phyloP scores from a whole-genome alignment of 441 rosid genomes.

The Melianthus villosus region DNA sequence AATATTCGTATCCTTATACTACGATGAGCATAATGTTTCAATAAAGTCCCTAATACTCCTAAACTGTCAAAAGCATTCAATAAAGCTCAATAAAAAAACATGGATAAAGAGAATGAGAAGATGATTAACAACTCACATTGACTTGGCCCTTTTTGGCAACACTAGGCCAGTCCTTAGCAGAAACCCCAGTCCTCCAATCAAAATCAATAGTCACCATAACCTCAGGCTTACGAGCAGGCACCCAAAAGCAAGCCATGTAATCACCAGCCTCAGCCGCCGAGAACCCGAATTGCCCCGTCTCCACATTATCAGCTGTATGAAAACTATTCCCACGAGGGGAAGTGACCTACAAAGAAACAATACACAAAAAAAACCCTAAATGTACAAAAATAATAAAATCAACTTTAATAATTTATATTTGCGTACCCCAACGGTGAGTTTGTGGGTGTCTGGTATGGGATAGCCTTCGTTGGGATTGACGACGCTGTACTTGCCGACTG shows the following conservation, averaged over 20 bases:
- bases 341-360: constrained; percentile 27
- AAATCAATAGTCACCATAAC: constrained; percentile 29
- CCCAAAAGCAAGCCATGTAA: constrained; percentile 40
- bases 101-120: too few relatives aligned
- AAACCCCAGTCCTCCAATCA: constrained; percentile 56
- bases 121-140: constrained; percentile 23
- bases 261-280: constrained; percentile 46
- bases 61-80: background rate
- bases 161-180: constrained; percentile 45
- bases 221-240: constrained; percentile 28
- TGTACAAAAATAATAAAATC: background rate
- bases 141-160: constrained; percentile 59
- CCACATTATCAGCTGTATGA: constrained; percentile 33
- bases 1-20: too few relatives aligned
- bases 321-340: constrained; percentile 35
- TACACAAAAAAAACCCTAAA: constrained; percentile 1
- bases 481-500: constrained; percentile 50
- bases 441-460: constrained; percentile 39
- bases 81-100: background rate
- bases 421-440: constrained; percentile 37
- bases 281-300: constrained; percentile 43
- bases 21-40: too few relatives aligned
- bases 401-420: background rate
- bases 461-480: constrained; percentile 33
- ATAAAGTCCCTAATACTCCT: too few relatives aligned